Conservation (phyloP, 139 green algal genomes). For the Coelastrella sp. region DNA sequence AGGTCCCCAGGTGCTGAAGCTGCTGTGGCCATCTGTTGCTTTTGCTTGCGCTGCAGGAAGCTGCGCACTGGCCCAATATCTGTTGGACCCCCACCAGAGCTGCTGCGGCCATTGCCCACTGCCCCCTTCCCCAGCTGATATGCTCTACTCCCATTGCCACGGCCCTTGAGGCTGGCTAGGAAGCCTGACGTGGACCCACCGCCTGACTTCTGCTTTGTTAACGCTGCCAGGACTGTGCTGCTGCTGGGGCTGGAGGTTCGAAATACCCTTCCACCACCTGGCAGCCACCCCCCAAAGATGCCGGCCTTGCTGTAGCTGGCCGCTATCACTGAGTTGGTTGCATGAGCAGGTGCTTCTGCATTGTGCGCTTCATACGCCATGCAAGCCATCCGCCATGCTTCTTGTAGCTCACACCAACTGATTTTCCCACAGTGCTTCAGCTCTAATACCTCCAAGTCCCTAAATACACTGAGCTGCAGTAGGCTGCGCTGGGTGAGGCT, state of each 20-base stretch:
- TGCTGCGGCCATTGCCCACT: constrained; percentile 34
- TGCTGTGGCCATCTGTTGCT: constrained; percentile 13
- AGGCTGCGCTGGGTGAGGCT: constrained; percentile 7
- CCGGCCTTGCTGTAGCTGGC: constrained; percentile 4
- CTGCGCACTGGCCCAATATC: not conserved
- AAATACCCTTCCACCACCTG: not conserved
- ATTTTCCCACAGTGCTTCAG: constrained; percentile 44
- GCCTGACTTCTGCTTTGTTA: constrained; percentile 21
- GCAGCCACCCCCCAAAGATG: constrained; percentile 20
- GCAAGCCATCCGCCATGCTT: constrained; percentile 35
- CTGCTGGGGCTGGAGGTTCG: constrained; percentile 29
- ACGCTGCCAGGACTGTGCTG: constrained; percentile 4
- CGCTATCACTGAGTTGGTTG: not conserved
- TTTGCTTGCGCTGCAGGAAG: constrained; percentile 32
- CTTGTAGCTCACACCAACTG: constrained; percentile 42
- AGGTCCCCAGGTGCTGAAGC: not conserved
- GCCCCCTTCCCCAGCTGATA: not conserved
- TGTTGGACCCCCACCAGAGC: not conserved
- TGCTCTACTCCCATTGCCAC: not conserved
- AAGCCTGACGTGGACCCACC: not conserved
- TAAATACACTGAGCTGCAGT: constrained; percentile 23
- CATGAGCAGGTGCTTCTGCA: not conserved
- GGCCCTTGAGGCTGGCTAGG: not conserved
- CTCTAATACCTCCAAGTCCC: constrained; percentile 19
- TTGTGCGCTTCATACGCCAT: not conserved